Base-by-base conservation (phyloP, 1,284 basidiomycete genomes). In the Testicularia cyperi region DNA sequence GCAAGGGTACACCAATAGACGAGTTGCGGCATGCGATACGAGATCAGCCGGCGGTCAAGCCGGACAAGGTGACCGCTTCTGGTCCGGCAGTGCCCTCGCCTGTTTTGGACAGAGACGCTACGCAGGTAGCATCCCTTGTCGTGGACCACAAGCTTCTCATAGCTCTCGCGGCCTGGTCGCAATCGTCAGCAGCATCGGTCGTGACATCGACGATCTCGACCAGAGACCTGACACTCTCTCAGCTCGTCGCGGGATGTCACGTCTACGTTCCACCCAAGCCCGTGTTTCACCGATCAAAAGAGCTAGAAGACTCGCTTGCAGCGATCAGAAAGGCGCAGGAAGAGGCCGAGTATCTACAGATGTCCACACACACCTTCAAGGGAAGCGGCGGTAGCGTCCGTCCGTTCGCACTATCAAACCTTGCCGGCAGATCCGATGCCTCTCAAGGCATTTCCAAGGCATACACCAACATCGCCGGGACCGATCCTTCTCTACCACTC, bases 201-300 rank as follows among this genome's bases (percentile, higher is more conserved):
- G 15, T 9, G 16, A 2, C 5, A n/a, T 15, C 7, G 13, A 24
- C 9, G 41, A 48, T 16, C 19, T 5, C 0, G 14, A 6, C 6
- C n/a, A n/a, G n/a, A n/a, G 24, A 15, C 8, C 45, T 45, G 13
- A 61, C 40, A 20, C 33, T 61, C 3, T 52, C 52, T 12, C 24
- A 36, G 6, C 40, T 62, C 14, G 58, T 56, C 6, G 6, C 7
- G 3, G 52, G 47, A 0, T 44, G 47, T 1, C 19, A 23, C 9
- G 52, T 62, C 13, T 45, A 52, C 32, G 31, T 56, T 10, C 47
- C 52, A n/a, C 52, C 58, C 6, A 55, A 55, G 18, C 52, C 52
- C 0, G 29, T 44, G 23, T 55, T 56, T 23, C 30, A 56, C 3
- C n/a, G 44, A 18, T 62, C 58, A 4, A 42, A 47, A 25, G 24